Percentiles rank a stretch among this genome's conserved stretches.
These are phyloP conservation scores for Shiraia sp. DNA, from an alignment of 2,329 filamentous ascomycete genomes.

Conservation along the genomic window DNA sequence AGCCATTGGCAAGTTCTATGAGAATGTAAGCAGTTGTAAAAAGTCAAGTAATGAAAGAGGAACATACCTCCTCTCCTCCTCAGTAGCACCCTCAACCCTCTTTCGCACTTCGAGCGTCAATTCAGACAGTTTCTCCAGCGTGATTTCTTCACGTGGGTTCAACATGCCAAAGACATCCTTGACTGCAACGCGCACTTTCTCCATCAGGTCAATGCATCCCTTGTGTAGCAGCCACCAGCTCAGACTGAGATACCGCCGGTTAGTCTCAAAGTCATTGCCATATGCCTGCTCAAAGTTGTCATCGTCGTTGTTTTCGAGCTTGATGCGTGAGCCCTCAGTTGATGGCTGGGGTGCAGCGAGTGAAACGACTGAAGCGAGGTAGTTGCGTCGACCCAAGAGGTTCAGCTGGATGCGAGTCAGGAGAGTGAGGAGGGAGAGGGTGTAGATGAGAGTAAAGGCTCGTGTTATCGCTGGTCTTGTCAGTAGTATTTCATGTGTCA, in stretches of 20 bases:
- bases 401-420: constrained; percentile 96
- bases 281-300: constrained; percentile 80
- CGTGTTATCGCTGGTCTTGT: constrained; percentile 74
- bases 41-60: background rate
- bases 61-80: constrained; percentile 61
- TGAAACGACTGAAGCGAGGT: constrained; percentile 92
- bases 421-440: constrained; percentile 83
- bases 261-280: constrained; percentile 94
- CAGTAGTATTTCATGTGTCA: constrained; percentile 16
- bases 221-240: constrained; percentile 97
- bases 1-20: constrained; percentile 71
- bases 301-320: constrained; percentile 90
- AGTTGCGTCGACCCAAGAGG: constrained; percentile 90
- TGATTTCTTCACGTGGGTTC: constrained; percentile 86
- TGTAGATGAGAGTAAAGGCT: constrained; percentile 90
- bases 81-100: constrained; percentile 76
- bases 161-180: constrained; percentile 86
- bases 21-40: constrained; percentile 11
- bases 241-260: constrained; percentile 91
- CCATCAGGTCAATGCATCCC: constrained; percentile 82
- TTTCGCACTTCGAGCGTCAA: constrained; percentile 82
- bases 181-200: constrained; percentile 82
- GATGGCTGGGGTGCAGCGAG: constrained; percentile 71
- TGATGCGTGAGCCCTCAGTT: constrained; percentile 74
- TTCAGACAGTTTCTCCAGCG: constrained; percentile 76